phyloP scores from a whole-genome alignment of 192 early-diverging fungal genomes.

The Backusella sp. region DNA sequence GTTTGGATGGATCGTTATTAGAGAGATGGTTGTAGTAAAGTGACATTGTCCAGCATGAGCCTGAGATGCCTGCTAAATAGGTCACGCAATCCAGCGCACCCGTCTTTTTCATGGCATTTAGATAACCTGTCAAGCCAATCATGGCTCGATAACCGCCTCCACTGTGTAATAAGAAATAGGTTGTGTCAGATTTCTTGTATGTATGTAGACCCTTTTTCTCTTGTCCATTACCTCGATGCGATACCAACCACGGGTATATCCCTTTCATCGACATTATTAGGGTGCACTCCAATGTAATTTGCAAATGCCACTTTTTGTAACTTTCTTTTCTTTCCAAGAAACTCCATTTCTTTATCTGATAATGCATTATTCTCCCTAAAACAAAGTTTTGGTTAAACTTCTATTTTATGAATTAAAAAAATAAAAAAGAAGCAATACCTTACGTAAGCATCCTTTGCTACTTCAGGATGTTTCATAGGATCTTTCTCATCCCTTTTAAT shows the following conservation, averaged over 20 bases:
- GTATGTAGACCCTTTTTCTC: background rate
- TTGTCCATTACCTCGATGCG: slow-evolving; percentile 51
- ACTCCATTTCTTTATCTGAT: slow-evolving; percentile 47
- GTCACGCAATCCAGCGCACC: slow-evolving; percentile 68
- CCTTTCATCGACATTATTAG: slow-evolving; percentile 56
- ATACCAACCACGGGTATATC: slow-evolving; percentile 73
- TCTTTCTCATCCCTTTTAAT: background rate
- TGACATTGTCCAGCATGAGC: slow-evolving; percentile 60
- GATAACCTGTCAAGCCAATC: slow-evolving; percentile 69
- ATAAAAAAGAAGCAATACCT: background rate
- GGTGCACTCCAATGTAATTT: slow-evolving; percentile 68
- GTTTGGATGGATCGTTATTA: slow-evolving; percentile 31
- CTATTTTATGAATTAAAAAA: background rate
- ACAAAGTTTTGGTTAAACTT: background rate
- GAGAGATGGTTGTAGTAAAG: slow-evolving; percentile 47
- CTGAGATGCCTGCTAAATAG: slow-evolving; percentile 70
- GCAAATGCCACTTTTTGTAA: slow-evolving; percentile 66
- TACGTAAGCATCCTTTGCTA: slow-evolving; percentile 11
- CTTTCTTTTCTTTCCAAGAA: slow-evolving; percentile 44
- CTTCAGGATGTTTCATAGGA: background rate
- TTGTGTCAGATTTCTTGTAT: background rate
- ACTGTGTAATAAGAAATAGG: slow-evolving; percentile 26
- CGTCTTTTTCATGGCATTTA: slow-evolving; percentile 61
- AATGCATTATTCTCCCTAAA: slow-evolving; percentile 38
- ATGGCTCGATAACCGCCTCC: slow-evolving; percentile 87